phyloP scores from a whole-genome alignment of 2,329 filamentous ascomycete genomes.

The Hymenoscyphus albidus region DNA sequence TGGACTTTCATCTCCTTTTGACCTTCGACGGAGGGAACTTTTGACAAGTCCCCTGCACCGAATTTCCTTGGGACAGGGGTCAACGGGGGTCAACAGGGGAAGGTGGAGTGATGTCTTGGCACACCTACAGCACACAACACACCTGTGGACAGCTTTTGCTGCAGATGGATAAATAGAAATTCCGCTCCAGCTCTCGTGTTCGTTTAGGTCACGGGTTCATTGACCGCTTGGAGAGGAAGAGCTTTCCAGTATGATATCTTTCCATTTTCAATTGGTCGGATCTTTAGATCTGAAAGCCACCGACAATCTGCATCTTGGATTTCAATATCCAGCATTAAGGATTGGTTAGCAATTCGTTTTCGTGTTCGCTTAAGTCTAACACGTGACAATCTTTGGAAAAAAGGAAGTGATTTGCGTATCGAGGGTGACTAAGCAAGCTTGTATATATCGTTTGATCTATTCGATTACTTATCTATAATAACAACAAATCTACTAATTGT shows the following conservation, averaged over 20 bases:
- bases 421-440: too few relatives aligned
- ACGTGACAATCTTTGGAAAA: not conserved
- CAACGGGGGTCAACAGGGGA: not conserved
- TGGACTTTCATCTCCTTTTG: conserved; percentile 2
- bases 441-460: too few relatives aligned
- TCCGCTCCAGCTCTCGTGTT: conserved; percentile 1
- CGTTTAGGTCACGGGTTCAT: not conserved
- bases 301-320: too few relatives aligned
- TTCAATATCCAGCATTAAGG: too few relatives aligned
- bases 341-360: not conserved
- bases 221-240: not conserved
- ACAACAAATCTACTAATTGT: too few relatives aligned
- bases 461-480: too few relatives aligned
- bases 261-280: not conserved
- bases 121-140: not conserved
- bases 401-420: too few relatives aligned
- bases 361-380: not conserved
- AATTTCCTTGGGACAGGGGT: not conserved
- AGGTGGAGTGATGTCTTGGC: not conserved
- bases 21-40: not conserved
- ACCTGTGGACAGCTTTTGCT: not conserved
- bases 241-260: not conserved
- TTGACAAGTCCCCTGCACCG: not conserved
- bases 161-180: not conserved
- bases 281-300: not conserved